A percentile compares a stretch with the other conserved stretches of the same genome.
phyloP scores from a whole-genome alignment of 176 grass and related monocot genomes.

The bread wheat (Triticum aestivum) region IWGSC_CS_RefSeq_v2.1 NC_057797.1:546497406-546497905 shows the following conservation, averaged over 20 bases:
- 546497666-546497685: not conserved
- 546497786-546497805: no score
- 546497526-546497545: conserved; percentile 42
- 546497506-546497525: conserved; percentile 65
- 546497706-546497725: no score
- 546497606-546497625: not conserved
- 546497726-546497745: no score
- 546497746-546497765: no score
- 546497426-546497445: conserved; percentile 77
- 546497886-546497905: no score
- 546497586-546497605: not conserved
- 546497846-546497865: no score
- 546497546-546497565: not conserved
- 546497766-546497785: no score
- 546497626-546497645: not conserved
- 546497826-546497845: no score
- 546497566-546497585: not conserved
- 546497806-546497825: no score
- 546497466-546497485: conserved; percentile 42
- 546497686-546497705: no score
- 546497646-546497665: not conserved
- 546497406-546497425: conserved; percentile 77
- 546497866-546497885: no score
- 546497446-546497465: conserved; percentile 36
- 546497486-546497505: conserved; percentile 61